Conservation (phyloP, 768 basidiomycete genomes). For the Mycena amicta region DNA sequence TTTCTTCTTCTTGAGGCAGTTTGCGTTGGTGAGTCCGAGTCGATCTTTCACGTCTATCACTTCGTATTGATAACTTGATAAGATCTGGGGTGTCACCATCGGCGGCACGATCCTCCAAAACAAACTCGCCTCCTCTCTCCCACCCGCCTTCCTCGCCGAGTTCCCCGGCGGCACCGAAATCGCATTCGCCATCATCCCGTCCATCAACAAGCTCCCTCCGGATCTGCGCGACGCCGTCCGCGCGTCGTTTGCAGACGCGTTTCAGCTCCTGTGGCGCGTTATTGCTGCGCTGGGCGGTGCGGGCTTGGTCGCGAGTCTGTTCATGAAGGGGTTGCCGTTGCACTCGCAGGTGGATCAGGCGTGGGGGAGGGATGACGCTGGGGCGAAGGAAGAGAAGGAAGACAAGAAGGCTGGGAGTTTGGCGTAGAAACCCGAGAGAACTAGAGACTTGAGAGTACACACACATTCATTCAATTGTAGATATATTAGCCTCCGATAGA, state of each 20-base stretch:
- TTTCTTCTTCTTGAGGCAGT: slow-evolving; percentile 26
- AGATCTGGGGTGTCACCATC: slow-evolving; percentile 35
- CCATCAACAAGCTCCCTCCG: slow-evolving; percentile 33
- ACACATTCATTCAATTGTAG: too few species aligned
- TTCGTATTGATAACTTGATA: slow-evolving; percentile 40
- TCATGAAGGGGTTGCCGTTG: slow-evolving; percentile 34
- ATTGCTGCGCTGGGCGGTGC: slow-evolving; percentile 36
- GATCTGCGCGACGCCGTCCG: slow-evolving; percentile 33
- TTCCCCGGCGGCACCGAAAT: slow-evolving; percentile 39
- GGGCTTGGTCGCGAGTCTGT: slow-evolving; percentile 31
- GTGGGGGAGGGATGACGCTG: slow-evolving; percentile 16
- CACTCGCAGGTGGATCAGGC: slow-evolving; percentile 28
- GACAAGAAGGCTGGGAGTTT: too few species aligned
- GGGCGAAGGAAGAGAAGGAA: not conserved
- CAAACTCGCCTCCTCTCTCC: slow-evolving; percentile 40
- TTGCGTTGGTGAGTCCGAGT: slow-evolving; percentile 36
- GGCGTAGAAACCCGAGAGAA: too few species aligned
- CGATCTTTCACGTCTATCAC: not conserved
- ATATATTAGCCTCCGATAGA: too few species aligned
- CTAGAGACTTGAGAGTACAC: too few species aligned
- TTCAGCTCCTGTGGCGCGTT: slow-evolving; percentile 40
- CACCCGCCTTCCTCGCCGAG: slow-evolving; percentile 33
- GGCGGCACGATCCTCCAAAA: slow-evolving; percentile 50
- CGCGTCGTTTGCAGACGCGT: slow-evolving; percentile 40
- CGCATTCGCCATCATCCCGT: slow-evolving; percentile 44